A percentile compares a stretch with the other conserved stretches of the same genome.
Conservation (phyloP, 768 basidiomycete genomes). For the Tylopilus rubrobrunneus region DNA sequence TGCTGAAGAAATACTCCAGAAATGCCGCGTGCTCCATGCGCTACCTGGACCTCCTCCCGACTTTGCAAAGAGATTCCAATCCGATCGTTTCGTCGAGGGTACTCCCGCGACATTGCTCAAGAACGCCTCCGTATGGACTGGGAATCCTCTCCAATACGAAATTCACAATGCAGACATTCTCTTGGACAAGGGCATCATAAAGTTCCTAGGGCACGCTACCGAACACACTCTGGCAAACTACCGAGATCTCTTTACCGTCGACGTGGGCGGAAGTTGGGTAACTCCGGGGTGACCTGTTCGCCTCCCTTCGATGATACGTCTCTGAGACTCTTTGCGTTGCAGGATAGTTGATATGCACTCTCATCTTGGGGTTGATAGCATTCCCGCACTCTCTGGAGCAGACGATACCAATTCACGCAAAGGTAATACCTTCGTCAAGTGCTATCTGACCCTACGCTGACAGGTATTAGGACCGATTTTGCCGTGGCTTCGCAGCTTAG, state of each 20-base stretch:
- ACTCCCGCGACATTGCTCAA: constrained; percentile 37
- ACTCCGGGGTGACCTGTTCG: constrained; percentile 54
- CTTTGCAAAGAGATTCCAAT: constrained; percentile 32
- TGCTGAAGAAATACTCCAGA: constrained; percentile 29
- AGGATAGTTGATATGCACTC: constrained; percentile 70
- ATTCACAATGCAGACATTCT: constrained; percentile 38
- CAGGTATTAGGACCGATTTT: constrained; percentile 45
- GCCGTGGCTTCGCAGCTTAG: constrained; percentile 79
- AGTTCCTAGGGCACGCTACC: constrained; percentile 40
- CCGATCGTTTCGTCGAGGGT: constrained; percentile 37
- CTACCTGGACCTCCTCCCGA: constrained; percentile 36
- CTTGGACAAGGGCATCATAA: constrained; percentile 38
- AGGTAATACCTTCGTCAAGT: constrained; percentile 23
- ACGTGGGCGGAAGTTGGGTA: constrained; percentile 64
- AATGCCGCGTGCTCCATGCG: constrained; percentile 33
- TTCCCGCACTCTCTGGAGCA: constrained; percentile 50
- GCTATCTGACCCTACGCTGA: not conserved
- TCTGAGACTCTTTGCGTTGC: constrained; percentile 27
- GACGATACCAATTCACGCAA: constrained; percentile 62
- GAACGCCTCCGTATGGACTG: constrained; percentile 56
- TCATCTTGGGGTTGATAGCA: constrained; percentile 69
- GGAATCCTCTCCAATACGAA: constrained; percentile 34
- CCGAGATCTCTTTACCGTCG: constrained; percentile 48
- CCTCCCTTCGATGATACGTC: constrained; percentile 28
- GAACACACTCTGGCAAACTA: constrained; percentile 30